Evolutionary conservation across 768 basidiomycete genomes (phyloP).

Genomic region (Suillus cothurnatus): DNA sequence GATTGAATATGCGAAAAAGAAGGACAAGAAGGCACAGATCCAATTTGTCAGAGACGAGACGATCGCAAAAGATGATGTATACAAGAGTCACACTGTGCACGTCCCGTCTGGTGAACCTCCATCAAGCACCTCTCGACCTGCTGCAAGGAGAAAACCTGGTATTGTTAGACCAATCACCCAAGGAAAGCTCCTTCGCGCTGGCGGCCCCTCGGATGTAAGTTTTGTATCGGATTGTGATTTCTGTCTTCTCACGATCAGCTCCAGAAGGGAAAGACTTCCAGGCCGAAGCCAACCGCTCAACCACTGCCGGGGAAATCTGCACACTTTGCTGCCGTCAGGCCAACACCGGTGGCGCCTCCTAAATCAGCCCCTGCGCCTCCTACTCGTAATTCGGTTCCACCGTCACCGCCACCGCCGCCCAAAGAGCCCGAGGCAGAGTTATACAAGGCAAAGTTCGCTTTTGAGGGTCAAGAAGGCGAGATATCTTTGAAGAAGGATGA

Average conservation of each 20-base stretch:
- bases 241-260: constrained; percentile 13
- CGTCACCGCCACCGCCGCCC: constrained; percentile 47
- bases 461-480: constrained; percentile 91
- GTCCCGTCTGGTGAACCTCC: constrained; percentile 89
- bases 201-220: constrained; percentile 68
- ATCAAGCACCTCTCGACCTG: constrained; percentile 77
- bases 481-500: constrained; percentile 91
- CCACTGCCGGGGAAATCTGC: constrained; percentile 64
- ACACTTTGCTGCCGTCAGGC: constrained; percentile 35
- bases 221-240: neutral
- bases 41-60: constrained; percentile 90
- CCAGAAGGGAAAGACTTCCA: constrained; percentile 47
- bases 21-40: constrained; percentile 89
- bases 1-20: constrained; percentile 93
- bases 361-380: constrained; percentile 43
- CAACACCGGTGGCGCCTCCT: constrained; percentile 31
- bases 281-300: constrained; percentile 46
- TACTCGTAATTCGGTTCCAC: constrained; percentile 47
- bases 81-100: constrained; percentile 92
- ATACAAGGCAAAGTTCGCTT: constrained; percentile 91
- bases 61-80: constrained; percentile 72
- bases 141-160: constrained; percentile 88
- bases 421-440: constrained; percentile 66
- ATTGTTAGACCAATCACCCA: constrained; percentile 81
- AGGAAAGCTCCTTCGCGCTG: constrained; percentile 76